phyloP scores from a whole-genome alignment of 2,329 filamentous ascomycete genomes.

The Pseudogymnoascus sp. region DNA sequence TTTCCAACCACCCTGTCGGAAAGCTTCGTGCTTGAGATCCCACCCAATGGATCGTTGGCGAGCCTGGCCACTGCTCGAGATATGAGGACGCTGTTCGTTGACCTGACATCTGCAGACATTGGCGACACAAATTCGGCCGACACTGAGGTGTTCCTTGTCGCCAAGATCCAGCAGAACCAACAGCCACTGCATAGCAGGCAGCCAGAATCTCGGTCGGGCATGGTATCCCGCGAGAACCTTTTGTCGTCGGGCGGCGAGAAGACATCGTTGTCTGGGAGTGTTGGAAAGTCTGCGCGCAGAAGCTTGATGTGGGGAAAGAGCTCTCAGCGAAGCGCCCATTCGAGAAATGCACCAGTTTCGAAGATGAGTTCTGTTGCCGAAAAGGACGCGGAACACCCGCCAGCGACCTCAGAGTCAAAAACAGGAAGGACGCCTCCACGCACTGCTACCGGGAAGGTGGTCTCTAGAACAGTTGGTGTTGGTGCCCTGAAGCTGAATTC shows the following conservation, averaged over 20 bases:
- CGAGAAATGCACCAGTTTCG: conserved; percentile 35
- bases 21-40: conserved; percentile 70
- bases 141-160: conserved; percentile 72
- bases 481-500: conserved; percentile 70
- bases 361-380: conserved; percentile 45
- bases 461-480: conserved; percentile 65
- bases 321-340: conserved; percentile 45
- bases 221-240: conserved; percentile 21
- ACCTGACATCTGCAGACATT: conserved; percentile 53
- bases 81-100: conserved; percentile 79
- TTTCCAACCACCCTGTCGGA: conserved; percentile 67
- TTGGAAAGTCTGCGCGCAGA: conserved; percentile 48
- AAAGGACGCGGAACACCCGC: background rate
- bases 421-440: conserved; percentile 35
- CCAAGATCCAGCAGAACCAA: conserved; percentile 50
- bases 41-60: conserved; percentile 62
- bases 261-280: conserved; percentile 38
- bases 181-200: conserved; percentile 21
- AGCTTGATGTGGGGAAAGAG: conserved; percentile 65
- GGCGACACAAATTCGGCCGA: conserved; percentile 54
- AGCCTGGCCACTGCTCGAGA: conserved; percentile 56
- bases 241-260: conserved; percentile 27
- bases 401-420: background rate
- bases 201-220: conserved; percentile 21
- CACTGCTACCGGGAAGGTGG: conserved; percentile 42